These are phyloP conservation scores for Leucocoprinus birnbaumii DNA, from an alignment of 768 basidiomycete genomes.

Conservation along the genomic window DNA sequence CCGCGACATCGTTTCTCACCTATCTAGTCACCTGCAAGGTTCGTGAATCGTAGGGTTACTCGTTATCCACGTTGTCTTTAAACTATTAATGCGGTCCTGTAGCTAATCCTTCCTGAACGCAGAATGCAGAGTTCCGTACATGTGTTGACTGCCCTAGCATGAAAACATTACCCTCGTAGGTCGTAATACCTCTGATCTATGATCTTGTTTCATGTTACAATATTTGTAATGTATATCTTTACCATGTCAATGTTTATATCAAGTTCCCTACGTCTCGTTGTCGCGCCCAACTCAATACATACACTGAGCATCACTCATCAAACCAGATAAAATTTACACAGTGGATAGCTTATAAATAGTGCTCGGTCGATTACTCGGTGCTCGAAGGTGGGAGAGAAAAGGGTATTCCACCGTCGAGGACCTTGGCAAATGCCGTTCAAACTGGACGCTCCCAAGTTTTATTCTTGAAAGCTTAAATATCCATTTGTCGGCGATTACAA, in stretches of 20 bases:
- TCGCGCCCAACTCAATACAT: background rate
- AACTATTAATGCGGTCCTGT: background rate
- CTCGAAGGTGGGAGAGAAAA: too few species aligned
- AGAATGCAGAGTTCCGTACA: background rate
- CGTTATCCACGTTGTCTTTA: background rate
- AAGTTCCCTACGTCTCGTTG: background rate
- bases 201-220: background rate
- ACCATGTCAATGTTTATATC: background rate
- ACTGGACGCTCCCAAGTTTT: too few species aligned
- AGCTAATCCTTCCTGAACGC: background rate
- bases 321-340: background rate
- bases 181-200: background rate
- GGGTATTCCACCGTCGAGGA: too few species aligned
- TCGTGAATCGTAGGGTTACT: background rate
- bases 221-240: background rate
- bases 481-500: too few species aligned
- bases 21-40: background rate
- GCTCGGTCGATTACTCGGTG: too few species aligned
- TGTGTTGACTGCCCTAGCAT: too few species aligned
- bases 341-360: background rate
- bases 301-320: background rate
- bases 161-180: too few species aligned
- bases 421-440: too few species aligned
- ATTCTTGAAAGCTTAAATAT: too few species aligned
- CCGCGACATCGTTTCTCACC: too few species aligned